A percentile compares a stretch with the other conserved stretches of the same genome.
Conservation (phyloP, 108 stramenopile species). For the Nitzschia inconspicua region DNA sequence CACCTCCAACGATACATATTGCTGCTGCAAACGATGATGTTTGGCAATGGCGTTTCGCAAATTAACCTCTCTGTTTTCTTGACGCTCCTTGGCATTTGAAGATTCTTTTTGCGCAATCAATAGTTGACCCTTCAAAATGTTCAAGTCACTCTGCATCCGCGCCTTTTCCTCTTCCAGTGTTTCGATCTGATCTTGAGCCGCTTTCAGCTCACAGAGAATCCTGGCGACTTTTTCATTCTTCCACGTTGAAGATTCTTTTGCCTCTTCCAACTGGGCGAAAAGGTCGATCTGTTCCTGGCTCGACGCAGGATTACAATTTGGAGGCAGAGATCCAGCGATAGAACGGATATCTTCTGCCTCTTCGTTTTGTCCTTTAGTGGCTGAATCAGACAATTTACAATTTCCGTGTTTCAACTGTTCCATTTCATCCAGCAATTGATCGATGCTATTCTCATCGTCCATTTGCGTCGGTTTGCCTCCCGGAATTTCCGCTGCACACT, state of each 20-base stretch:
- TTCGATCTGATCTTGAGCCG: constrained; percentile 10
- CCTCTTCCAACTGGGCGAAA: background rate
- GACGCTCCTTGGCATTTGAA: constrained; percentile 16
- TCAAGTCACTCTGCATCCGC: background rate
- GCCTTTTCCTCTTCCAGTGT: constrained; percentile 16
- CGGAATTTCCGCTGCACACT: background rate
- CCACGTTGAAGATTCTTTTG: constrained; percentile 10
- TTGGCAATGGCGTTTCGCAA: constrained; percentile 19
- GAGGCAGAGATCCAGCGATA: constrained; percentile 1
- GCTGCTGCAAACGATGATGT: constrained; percentile 13
- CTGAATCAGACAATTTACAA: background rate
- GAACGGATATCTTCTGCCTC: background rate
- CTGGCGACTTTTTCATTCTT: constrained; percentile 19
- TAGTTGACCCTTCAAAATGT: background rate
- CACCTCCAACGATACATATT: background rate
- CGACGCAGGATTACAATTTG: background rate
- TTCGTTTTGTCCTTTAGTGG: background rate
- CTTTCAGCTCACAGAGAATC: constrained; percentile 4
- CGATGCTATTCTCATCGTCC: background rate
- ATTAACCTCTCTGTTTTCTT: constrained; percentile 10
- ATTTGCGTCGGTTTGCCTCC: background rate
- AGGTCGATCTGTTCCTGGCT: background rate
- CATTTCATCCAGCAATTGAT: background rate
- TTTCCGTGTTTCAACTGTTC: background rate
- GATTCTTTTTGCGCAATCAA: constrained; percentile 18